A percentile compares a stretch with the other conserved stretches of the same genome.
These are phyloP conservation scores for Rosa persica DNA, from an alignment of 306 rosid genomes.

Conservation along the genomic window DNA sequence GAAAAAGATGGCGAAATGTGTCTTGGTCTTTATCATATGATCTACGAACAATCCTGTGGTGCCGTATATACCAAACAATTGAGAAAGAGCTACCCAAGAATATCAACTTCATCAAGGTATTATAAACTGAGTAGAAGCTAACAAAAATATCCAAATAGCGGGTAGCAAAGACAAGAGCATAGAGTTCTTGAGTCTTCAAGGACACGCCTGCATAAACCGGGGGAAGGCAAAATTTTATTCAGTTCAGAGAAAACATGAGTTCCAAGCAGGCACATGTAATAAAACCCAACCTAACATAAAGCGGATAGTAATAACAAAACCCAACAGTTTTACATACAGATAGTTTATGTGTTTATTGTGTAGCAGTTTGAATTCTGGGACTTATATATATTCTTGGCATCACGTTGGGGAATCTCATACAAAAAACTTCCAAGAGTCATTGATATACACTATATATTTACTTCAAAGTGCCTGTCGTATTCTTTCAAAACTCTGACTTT, in stretches of 20 bases:
- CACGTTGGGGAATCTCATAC: neutral
- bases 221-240: slow-evolving; percentile 22
- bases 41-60: slow-evolving; percentile 74
- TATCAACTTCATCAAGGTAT: slow-evolving; percentile 78
- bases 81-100: slow-evolving; percentile 87
- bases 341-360: neutral
- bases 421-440: neutral
- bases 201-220: slow-evolving; percentile 61
- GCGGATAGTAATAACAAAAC: neutral
- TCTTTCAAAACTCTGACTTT: neutral
- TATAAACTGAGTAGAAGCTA: slow-evolving; percentile 56
- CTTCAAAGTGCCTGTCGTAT: neutral
- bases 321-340: neutral
- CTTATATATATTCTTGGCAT: neutral
- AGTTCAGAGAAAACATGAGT: neutral
- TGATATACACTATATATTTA: neutral
- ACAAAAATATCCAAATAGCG: slow-evolving; percentile 85
- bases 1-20: slow-evolving; percentile 72
- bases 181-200: slow-evolving; percentile 92
- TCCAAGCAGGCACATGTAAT: neutral
- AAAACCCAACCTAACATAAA: neutral
- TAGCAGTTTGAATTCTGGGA: neutral
- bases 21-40: slow-evolving; percentile 91
- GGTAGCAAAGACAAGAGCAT: slow-evolving; percentile 67
- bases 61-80: slow-evolving; percentile 89